Conservation (phyloP, 2,329 filamentous ascomycete genomes). For the Aspergillus bombycis region DNA sequence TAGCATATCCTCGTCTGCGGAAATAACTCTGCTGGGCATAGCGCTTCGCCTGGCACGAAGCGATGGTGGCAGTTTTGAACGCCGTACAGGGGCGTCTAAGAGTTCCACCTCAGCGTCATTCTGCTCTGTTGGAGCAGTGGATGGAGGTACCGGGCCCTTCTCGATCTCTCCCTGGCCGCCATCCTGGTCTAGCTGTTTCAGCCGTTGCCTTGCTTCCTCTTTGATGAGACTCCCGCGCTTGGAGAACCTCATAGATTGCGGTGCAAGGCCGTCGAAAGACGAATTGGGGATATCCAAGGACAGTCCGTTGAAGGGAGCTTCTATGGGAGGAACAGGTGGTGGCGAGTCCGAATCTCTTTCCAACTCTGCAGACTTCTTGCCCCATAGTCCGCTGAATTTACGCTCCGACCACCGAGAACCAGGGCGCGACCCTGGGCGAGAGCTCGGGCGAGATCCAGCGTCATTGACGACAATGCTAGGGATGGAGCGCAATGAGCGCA, state of each 20-base stretch:
- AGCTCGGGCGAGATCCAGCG: constrained; percentile 34
- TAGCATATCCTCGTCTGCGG: constrained; percentile 65
- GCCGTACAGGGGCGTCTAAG: constrained; percentile 29
- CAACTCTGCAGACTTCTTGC: constrained; percentile 38
- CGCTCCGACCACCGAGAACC: constrained; percentile 49
- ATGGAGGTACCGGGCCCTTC: constrained; percentile 4
- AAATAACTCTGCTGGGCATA: constrained; percentile 55
- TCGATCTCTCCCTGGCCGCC: constrained; percentile 15
- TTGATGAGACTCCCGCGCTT: constrained; percentile 63
- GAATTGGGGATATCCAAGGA: constrained; percentile 59
- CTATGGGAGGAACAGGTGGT: constrained; percentile 38
- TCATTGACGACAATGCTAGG: constrained; percentile 47
- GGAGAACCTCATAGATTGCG: constrained; percentile 60
- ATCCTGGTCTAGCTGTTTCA: constrained; percentile 35
- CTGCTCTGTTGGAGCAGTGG: constrained; percentile 18
- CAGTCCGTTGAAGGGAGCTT: constrained; percentile 51
- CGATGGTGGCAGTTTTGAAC: constrained; percentile 38
- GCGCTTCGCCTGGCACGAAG: constrained; percentile 41
- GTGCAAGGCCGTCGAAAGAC: constrained; percentile 56
- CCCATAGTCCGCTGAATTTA: constrained; percentile 43
- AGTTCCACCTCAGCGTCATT: constrained; percentile 22
- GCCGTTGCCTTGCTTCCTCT: constrained; percentile 44
- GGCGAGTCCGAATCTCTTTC: constrained; percentile 34
- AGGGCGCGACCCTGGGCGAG: constrained; percentile 34
- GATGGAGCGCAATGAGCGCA: constrained; percentile 39